phyloP scores from a whole-genome alignment of 2,329 filamentous ascomycete species.

The Colletotrichum ledebouriae region DNA sequence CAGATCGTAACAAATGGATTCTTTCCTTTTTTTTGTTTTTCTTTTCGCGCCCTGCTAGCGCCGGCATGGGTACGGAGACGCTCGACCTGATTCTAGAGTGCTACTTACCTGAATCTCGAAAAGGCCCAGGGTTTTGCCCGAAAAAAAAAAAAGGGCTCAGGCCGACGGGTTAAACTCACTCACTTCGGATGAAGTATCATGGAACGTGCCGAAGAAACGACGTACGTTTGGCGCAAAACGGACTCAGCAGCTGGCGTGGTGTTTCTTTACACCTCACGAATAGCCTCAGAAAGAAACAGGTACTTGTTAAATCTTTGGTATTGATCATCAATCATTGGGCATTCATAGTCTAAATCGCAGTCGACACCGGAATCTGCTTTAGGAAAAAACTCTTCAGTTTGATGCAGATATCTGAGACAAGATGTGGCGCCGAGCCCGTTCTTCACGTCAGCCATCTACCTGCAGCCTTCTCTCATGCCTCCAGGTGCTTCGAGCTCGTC shows the following conservation, averaged over 20 bases:
- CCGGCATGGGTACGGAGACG: background rate
- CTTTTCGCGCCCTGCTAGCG: conserved; percentile 9
- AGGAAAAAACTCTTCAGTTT: conserved; percentile 1
- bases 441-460: background rate
- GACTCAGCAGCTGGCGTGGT: background rate
- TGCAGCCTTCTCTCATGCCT: conserved; percentile 14
- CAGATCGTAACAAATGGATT: conserved; percentile 14
- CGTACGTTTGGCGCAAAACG: background rate
- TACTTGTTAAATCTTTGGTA: background rate
- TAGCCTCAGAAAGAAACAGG: no score
- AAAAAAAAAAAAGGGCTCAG: background rate
- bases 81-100: background rate
- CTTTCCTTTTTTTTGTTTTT: background rate
- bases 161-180: background rate
- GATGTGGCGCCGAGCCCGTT: background rate
- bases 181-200: conserved; percentile 28
- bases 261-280: no score
- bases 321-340: conserved; percentile 7
- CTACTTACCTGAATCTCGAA: conserved; percentile 20
- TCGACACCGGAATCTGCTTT: background rate
- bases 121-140: conserved; percentile 10
- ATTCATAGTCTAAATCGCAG: background rate
- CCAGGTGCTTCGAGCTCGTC: conserved; percentile 34
- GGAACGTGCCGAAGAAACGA: conserved; percentile 5
- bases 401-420: conserved; percentile 16